Evolutionary conservation across 805 yeast species (phyloP).

Genomic region (Yarrowia sp.): DNA sequence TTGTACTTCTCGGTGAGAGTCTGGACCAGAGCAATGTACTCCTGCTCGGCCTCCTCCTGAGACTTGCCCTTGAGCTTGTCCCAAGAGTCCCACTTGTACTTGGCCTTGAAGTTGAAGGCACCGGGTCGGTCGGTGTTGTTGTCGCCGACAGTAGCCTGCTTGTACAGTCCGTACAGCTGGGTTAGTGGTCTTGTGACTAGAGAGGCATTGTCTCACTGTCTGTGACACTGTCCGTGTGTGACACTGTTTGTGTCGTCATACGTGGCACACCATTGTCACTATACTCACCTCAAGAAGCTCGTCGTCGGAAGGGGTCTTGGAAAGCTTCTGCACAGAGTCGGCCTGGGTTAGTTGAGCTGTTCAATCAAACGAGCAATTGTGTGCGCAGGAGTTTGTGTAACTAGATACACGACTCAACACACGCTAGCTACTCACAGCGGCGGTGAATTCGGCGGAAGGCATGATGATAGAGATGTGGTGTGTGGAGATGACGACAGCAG

Average conservation of each 20-base stretch:
- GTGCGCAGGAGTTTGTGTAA: too few species aligned
- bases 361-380: not conserved
- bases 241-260: not conserved
- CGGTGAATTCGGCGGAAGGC: conserved; percentile 42
- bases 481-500: not conserved
- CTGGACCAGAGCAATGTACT: conserved; percentile 45
- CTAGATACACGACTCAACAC: too few species aligned
- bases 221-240: too few species aligned
- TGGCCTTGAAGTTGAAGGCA: conserved; percentile 86
- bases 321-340: conserved; percentile 67
- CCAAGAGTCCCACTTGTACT: conserved; percentile 99
- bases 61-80: conserved; percentile 77
- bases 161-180: conserved; percentile 83
- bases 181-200: too few species aligned
- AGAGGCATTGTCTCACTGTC: too few species aligned
- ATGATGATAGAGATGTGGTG: conserved; percentile 29
- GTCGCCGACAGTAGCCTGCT: conserved; percentile 97
- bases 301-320: conserved; percentile 77
- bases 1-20: conserved; percentile 33
- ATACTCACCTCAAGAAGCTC: conserved; percentile 60
- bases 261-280: not conserved
- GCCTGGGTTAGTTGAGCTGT: conserved; percentile 50
- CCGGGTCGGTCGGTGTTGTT: conserved; percentile 86
- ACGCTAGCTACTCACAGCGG: conserved; percentile 33
- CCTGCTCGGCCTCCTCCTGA: conserved; percentile 85